Percentiles rank a stretch among this genome's conserved stretches.
Evolutionary conservation across 108 stramenopile genomes (phyloP).

Genomic region (Nitzschia palea): DNA sequence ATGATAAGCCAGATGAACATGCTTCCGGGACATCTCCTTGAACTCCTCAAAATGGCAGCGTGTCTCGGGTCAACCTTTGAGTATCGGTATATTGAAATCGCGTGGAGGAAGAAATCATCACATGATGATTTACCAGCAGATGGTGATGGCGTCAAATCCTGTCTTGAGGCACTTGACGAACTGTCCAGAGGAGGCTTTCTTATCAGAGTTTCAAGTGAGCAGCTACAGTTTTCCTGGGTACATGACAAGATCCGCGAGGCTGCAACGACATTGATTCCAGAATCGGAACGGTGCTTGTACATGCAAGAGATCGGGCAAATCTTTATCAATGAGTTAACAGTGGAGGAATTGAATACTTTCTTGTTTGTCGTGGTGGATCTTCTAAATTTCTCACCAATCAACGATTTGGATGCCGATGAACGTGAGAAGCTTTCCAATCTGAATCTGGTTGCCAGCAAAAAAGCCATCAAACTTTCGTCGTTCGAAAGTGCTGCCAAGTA

Average conservation of each 20-base stretch:
- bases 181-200: neutral
- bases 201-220: neutral
- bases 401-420: neutral
- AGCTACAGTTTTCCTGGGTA: neutral
- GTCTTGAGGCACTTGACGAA: neutral
- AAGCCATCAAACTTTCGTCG: slow-evolving; percentile 1
- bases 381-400: neutral
- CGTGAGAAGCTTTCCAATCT: slow-evolving; percentile 1
- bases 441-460: slow-evolving; percentile 9
- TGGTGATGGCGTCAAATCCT: neutral
- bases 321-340: neutral
- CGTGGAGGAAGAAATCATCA: too few relatives aligned
- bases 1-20: neutral
- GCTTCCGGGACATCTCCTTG: neutral
- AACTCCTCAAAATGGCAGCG: neutral
- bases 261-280: neutral
- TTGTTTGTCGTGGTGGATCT: neutral
- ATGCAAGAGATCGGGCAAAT: neutral
- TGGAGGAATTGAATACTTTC: neutral
- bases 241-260: slow-evolving; percentile 1
- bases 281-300: neutral
- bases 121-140: neutral
- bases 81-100: neutral
- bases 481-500: neutral
- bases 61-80: neutral